Evolutionary conservation across 805 yeast species (phyloP).

Genomic region (Myxozyma sirexii): DNA sequence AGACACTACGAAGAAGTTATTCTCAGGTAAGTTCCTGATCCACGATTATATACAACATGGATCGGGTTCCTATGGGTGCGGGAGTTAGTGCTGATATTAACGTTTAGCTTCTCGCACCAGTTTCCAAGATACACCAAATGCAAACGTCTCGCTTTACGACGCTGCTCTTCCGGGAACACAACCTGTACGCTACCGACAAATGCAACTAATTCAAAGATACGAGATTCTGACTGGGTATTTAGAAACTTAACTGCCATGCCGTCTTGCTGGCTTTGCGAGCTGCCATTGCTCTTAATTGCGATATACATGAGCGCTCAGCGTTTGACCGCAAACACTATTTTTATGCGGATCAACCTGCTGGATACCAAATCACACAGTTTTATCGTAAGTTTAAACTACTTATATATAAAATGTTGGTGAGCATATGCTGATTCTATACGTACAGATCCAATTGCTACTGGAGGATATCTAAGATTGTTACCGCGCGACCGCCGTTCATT

Average conservation of each 20-base stretch:
- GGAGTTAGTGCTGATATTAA: constrained; percentile 43
- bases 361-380: constrained; percentile 93
- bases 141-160: constrained; percentile 76
- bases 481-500: constrained; percentile 56
- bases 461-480: constrained; percentile 59
- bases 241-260: constrained; percentile 69
- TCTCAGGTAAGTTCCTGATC: constrained; percentile 50
- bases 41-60: not conserved
- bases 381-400: constrained; percentile 44
- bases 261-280: constrained; percentile 69
- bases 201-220: no score
- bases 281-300: constrained; percentile 67
- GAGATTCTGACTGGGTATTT: not conserved
- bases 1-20: constrained; percentile 71
- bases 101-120: constrained; percentile 45
- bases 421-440: not conserved
- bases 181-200: constrained; percentile 59
- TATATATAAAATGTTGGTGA: not conserved
- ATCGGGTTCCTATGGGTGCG: not conserved
- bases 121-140: constrained; percentile 60
- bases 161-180: constrained; percentile 90
- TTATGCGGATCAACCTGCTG: constrained; percentile 94
- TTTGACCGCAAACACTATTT: constrained; percentile 96
- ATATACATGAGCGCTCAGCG: constrained; percentile 57
- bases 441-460: constrained; percentile 66